A percentile compares a stretch with the other conserved stretches of the same genome.
phyloP scores from a whole-genome alignment of 495 filamentous ascomycete species.

The Hypoxylon rickii region DNA sequence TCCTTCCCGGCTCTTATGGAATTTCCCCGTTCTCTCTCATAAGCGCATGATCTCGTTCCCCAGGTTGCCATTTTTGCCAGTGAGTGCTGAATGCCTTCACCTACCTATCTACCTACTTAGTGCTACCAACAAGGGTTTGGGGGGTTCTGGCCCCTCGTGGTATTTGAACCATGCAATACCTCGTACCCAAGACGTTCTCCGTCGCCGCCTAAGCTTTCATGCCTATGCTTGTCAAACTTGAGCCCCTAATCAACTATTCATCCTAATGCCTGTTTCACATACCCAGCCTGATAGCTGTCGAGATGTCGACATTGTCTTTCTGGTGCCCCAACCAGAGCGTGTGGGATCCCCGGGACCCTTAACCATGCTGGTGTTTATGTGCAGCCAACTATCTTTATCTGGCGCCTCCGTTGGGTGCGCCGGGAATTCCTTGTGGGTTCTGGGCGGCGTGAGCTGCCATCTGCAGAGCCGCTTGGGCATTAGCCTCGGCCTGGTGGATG shows the following conservation, averaged over 20 bases:
- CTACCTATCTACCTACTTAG: conserved; percentile 17
- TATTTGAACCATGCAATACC: background rate
- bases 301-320: conserved; percentile 7
- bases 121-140: conserved; percentile 1
- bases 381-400: conserved; percentile 29
- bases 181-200: conserved; percentile 20
- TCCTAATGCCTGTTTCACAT: conserved; percentile 1
- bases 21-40: background rate
- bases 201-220: conserved; percentile 1
- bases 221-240: background rate
- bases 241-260: conserved; percentile 10
- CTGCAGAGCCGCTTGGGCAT: conserved; percentile 44
- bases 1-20: background rate
- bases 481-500: conserved; percentile 74
- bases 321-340: background rate
- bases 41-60: background rate
- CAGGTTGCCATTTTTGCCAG: conserved; percentile 1
- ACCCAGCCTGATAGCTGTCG: conserved; percentile 7
- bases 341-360: background rate
- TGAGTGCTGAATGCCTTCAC: background rate
- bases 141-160: background rate
- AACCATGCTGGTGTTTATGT: background rate
- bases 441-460: conserved; percentile 33
- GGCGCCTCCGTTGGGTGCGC: conserved; percentile 32
- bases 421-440: conserved; percentile 27